Evolutionary conservation across 352 stramenopile species (phyloP).

Genomic region (Phytopythium delawarense): DNA sequence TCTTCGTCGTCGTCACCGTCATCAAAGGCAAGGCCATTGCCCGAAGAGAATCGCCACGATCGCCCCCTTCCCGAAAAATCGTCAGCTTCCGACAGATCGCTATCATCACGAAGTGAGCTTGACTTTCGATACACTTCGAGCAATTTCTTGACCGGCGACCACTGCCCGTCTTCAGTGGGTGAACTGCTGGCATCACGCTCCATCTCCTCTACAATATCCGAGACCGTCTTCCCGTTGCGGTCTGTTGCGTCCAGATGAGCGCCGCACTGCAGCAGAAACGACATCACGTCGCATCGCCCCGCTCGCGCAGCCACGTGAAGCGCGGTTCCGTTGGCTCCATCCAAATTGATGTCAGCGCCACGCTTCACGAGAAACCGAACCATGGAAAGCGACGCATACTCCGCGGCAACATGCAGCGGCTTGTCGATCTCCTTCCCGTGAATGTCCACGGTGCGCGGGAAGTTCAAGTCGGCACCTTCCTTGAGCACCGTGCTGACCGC

Average conservation of each 20-base stretch:
- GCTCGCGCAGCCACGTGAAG: conserved; percentile 57
- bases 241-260: conserved; percentile 51
- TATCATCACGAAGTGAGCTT: conserved; percentile 31
- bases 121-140: conserved; percentile 42
- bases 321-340: conserved; percentile 44
- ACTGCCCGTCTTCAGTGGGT: not conserved
- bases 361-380: conserved; percentile 75
- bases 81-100: conserved; percentile 48
- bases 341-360: conserved; percentile 62
- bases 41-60: conserved; percentile 40
- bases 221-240: conserved; percentile 42
- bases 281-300: conserved; percentile 70
- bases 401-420: conserved; percentile 58
- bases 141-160: conserved; percentile 49
- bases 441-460: conserved; percentile 36
- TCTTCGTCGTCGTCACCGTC: conserved; percentile 38
- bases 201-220: conserved; percentile 34
- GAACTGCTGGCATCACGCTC: not conserved
- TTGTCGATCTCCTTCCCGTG: conserved; percentile 58
- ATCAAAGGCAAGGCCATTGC: conserved; percentile 50
- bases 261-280: conserved; percentile 74
- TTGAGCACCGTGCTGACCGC: conserved; percentile 71
- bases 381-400: conserved; percentile 62
- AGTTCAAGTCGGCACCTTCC: conserved; percentile 74
- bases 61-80: conserved; percentile 15